A percentile compares a stretch with the other conserved stretches of the same genome.
Conservation (phyloP, 1,284 basidiomycete species). For the Cystobasidium sp. region DNA sequence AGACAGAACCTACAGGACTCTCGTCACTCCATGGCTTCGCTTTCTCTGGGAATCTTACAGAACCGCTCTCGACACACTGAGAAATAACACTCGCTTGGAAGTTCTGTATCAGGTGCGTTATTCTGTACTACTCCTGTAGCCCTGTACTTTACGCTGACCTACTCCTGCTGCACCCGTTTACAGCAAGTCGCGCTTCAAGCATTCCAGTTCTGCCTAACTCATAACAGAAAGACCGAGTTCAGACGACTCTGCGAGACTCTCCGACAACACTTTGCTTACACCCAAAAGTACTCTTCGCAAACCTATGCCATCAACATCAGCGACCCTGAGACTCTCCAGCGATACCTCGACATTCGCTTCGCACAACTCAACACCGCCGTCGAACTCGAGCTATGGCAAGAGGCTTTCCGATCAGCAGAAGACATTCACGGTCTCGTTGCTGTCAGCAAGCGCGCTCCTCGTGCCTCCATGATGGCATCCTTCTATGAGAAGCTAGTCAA, state of each 20-base stretch:
- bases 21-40: slow-evolving; percentile 97
- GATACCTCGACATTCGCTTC: slow-evolving; percentile 97
- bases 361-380: slow-evolving; percentile 97
- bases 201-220: slow-evolving; percentile 93
- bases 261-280: slow-evolving; percentile 90
- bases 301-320: slow-evolving; percentile 96
- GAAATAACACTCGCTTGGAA: slow-evolving; percentile 95
- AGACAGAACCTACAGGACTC: slow-evolving; percentile 91
- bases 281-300: slow-evolving; percentile 94
- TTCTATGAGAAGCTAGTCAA: slow-evolving; percentile 98
- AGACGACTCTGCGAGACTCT: slow-evolving; percentile 95
- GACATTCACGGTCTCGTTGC: slow-evolving; percentile 96
- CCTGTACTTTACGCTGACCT: neutral
- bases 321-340: slow-evolving; percentile 93
- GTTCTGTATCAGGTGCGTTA: slow-evolving; percentile 83
- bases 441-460: slow-evolving; percentile 67
- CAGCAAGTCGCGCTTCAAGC: slow-evolving; percentile 96
- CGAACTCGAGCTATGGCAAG: slow-evolving; percentile 98
- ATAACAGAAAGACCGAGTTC: slow-evolving; percentile 96
- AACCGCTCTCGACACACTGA: slow-evolving; percentile 92
- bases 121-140: neutral
- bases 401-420: slow-evolving; percentile 97
- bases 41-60: slow-evolving; percentile 99
- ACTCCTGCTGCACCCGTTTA: neutral
- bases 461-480: slow-evolving; percentile 89